phyloP scores from a whole-genome alignment of 805 yeast species.

The Zygosaccharomyces pseudorouxii region DNA sequence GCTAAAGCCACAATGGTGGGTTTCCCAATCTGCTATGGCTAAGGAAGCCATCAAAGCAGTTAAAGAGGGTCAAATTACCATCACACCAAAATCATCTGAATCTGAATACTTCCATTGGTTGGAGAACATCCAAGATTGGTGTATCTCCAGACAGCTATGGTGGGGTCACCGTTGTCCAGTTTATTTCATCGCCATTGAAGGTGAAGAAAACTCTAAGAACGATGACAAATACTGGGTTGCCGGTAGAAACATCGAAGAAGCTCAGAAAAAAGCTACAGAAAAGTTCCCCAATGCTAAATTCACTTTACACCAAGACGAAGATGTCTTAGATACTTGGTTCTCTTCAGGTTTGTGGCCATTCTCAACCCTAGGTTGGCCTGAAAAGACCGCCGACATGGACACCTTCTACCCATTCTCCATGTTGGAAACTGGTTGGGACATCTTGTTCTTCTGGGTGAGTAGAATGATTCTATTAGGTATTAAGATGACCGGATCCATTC shows the following conservation, averaged over 20 bases:
- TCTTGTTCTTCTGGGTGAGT: constrained; percentile 96
- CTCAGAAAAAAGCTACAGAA: constrained; percentile 69
- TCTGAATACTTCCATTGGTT: constrained; percentile 94
- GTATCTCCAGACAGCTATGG: constrained; percentile 92
- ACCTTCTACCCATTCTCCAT: constrained; percentile 84
- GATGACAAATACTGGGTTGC: constrained; percentile 85
- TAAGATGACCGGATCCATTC: constrained; percentile 84
- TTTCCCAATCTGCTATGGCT: constrained; percentile 85
- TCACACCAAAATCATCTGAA: constrained; percentile 85
- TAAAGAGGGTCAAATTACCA: constrained; percentile 69
- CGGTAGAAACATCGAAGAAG: constrained; percentile 80
- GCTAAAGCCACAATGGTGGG: constrained; percentile 99
- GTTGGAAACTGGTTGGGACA: constrained; percentile 99
- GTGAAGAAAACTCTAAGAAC: constrained; percentile 52
- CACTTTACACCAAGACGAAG: constrained; percentile 91
- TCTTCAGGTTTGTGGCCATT: constrained; percentile 98
- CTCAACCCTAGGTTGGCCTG: constrained; percentile 96
- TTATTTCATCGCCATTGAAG: constrained; percentile 79
- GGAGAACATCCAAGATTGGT: constrained; percentile 97
- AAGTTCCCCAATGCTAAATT: constrained; percentile 68
- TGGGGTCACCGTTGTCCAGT: constrained; percentile 99
- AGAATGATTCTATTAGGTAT: constrained; percentile 92
- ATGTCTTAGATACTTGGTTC: constrained; percentile 98
- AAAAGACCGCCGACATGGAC: constrained; percentile 65
- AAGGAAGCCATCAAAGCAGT: constrained; percentile 81